These are phyloP conservation scores for Musa beccarii DNA, from an alignment of 176 grass and related monocot genomes.

Conservation along the genomic window DNA sequence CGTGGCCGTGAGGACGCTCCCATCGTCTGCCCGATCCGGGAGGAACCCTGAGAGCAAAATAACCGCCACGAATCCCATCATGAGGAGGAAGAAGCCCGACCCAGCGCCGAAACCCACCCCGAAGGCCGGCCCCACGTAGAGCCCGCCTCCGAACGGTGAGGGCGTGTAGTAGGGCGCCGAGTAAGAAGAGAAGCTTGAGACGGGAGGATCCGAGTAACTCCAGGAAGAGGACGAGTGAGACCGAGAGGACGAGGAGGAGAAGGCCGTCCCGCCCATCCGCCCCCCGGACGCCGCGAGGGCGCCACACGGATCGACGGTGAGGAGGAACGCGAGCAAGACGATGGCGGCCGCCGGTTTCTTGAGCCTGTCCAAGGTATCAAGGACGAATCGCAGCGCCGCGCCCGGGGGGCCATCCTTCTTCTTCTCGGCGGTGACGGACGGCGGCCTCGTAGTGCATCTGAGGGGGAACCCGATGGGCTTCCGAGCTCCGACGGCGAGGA, in stretches of 20 bases:
- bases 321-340: slow-evolving; percentile 49
- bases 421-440: not conserved
- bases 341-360: slow-evolving; percentile 57
- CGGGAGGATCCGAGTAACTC: not conserved
- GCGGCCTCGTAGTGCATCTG: not conserved
- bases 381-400: slow-evolving; percentile 24
- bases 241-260: slow-evolving; percentile 37
- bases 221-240: slow-evolving; percentile 28
- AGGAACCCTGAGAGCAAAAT: slow-evolving; percentile 65
- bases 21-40: slow-evolving; percentile 42
- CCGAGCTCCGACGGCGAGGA: not conserved
- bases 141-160: slow-evolving; percentile 42
- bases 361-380: slow-evolving; percentile 36
- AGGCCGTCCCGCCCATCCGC: slow-evolving; percentile 61
- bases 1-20: slow-evolving; percentile 61
- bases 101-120: slow-evolving; percentile 56
- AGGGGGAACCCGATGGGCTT: not conserved
- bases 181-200: not conserved
- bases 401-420: not conserved
- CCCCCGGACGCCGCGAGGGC: slow-evolving; percentile 74
- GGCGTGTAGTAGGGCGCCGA: slow-evolving; percentile 20
- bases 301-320: slow-evolving; percentile 35
- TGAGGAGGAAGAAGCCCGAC: slow-evolving; percentile 42
- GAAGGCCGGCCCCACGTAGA: slow-evolving; percentile 53
- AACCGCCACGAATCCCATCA: slow-evolving; percentile 63